Conservation (phyloP, 495 filamentous ascomycete genomes). For the Mycothermus thermophilus region DNA sequence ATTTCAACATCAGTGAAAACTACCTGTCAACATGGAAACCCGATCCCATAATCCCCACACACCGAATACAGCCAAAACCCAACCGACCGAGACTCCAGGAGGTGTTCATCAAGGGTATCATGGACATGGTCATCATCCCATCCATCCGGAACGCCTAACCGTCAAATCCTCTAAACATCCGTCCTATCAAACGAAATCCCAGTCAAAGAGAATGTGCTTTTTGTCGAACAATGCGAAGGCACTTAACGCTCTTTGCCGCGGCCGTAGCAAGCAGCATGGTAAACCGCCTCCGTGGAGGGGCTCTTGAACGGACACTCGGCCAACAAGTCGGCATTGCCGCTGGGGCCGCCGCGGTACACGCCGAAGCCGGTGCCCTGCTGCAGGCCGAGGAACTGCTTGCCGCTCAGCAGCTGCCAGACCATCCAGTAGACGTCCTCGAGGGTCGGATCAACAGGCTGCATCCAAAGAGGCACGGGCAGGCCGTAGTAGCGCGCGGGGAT, state of each 20-base stretch:
- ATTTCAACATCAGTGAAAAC: no score
- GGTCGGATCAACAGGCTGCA: conserved; percentile 9
- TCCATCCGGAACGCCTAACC: no score
- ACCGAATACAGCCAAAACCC: no score
- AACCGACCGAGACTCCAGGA: no score
- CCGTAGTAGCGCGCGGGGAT: conserved; percentile 7
- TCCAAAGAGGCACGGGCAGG: conserved; percentile 11
- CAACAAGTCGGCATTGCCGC: background rate
- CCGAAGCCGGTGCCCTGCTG: conserved; percentile 11
- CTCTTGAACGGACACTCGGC: conserved; percentile 9
- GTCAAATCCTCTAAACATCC: no score
- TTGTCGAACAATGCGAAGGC: no score
- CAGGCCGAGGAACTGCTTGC: conserved; percentile 14
- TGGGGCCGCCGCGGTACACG: background rate
- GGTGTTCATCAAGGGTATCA: no score
- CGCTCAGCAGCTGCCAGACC: conserved; percentile 13
- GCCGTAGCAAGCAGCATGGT: conserved; percentile 2
- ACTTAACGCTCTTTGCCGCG: background rate
- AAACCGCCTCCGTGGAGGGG: conserved; percentile 8
- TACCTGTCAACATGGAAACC: no score
- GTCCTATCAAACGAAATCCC: no score
- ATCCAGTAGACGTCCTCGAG: conserved; percentile 18
- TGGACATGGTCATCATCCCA: no score
- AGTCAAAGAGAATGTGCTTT: no score
- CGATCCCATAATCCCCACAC: no score